Evolutionary conservation across 2,329 filamentous ascomycete genomes (phyloP), one percentile per base, ranked within the genome.

Genomic region (Zymoseptoria crescenta): DNA sequence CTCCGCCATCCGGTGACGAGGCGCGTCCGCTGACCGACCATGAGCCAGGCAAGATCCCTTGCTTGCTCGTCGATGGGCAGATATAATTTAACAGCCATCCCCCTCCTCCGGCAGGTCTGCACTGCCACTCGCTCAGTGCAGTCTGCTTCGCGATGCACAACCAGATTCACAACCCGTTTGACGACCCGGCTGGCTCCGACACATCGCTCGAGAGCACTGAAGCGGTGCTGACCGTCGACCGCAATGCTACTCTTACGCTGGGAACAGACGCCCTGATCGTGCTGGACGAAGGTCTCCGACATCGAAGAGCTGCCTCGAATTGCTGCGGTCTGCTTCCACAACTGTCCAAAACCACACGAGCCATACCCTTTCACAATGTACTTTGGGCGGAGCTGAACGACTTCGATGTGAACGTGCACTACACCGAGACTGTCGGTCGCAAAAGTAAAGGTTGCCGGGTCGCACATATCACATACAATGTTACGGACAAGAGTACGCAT

Each of bases 361-460:
- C 81, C 5, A 87, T 96, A 29, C 86, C 89, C 1, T 87, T 91
- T 62, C 92, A 89, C 76, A 88, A 96, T 71, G 77, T 96, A 62
- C 84, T 96, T 54, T 95, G 90, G 87, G 89, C 87, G 48, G 85
- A 89, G 64, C 72, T 87, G 28, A 77, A 79, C 54, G 78, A 81
- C 51, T 78, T 75, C 56, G 80, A 81, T 29, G 75, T 96, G 54
- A 82, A 81, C 7, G 85, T 97, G 70, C 83, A 87, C 55, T 94
- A 90, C 72, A 90, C 90, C 52, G 75, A 81, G 30, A 79, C 81
- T 0, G 81, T 82, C 41, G 73, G 74, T 10, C 72, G 68, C 55
- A 67, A 67, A 41, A 85, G 86, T 68, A 79, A 81, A 27, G 77
- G 80, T 52, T 79, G 92, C 54, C 80, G 81, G 24, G 80, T 85